These are phyloP conservation scores for Letharia lupina DNA, from an alignment of 495 filamentous ascomycete species.

Conservation along the genomic window DNA sequence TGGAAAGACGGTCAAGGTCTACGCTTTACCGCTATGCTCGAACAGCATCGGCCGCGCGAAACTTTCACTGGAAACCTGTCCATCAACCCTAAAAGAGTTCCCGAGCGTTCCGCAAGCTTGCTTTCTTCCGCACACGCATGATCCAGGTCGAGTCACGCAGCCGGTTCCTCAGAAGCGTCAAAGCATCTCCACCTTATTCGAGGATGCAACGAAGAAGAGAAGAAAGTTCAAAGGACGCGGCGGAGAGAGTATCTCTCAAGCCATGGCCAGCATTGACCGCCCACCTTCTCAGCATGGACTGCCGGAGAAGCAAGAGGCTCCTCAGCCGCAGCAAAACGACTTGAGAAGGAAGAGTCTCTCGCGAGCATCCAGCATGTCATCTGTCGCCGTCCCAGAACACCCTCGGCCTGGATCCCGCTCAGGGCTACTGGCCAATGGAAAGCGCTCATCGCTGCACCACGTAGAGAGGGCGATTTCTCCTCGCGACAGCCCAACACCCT, in stretches of 20 bases:
- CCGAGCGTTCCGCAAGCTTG: conserved; percentile 3
- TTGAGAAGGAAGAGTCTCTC: conserved; percentile 10
- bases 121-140: conserved; percentile 11
- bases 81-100: background rate
- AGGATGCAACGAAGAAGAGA: conserved; percentile 50
- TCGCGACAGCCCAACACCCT: conserved; percentile 27
- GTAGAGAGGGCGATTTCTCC: conserved; percentile 19
- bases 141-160: conserved; percentile 9
- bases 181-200: conserved; percentile 47
- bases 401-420: conserved; percentile 4
- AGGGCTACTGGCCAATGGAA: conserved; percentile 8
- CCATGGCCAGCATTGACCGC: conserved; percentile 38
- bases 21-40: conserved; percentile 36
- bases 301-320: background rate
- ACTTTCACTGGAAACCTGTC: conserved; percentile 1
- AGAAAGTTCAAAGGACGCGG: conserved; percentile 46
- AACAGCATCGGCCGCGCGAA: conserved; percentile 24
- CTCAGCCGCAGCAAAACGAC: conserved; percentile 6
- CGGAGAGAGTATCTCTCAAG: conserved; percentile 47
- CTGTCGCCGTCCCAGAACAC: background rate
- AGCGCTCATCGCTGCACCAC: conserved; percentile 22
- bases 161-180: conserved; percentile 44
- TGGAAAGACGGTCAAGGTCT: conserved; percentile 19
- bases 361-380: conserved; percentile 13
- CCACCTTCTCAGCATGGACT: background rate